Conservation (phyloP, 2,329 filamentous ascomycete genomes). For the Chlorencoelia australis region DNA sequence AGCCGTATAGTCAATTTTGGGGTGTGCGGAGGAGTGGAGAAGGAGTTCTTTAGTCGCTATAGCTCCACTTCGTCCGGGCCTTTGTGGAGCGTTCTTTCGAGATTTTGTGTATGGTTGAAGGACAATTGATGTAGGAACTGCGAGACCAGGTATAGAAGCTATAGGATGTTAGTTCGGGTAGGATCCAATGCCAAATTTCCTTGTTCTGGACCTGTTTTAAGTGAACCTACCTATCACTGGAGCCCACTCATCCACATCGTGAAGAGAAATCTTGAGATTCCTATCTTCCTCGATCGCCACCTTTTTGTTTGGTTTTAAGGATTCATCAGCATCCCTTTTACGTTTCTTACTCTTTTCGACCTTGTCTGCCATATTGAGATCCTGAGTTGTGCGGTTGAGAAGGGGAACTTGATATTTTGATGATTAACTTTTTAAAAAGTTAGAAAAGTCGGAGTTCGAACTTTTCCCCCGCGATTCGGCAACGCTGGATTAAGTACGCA, state of each 20-base stretch:
- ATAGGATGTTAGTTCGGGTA: background rate
- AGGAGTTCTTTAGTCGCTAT: slow-evolving; percentile 38
- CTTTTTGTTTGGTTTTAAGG: slow-evolving; percentile 39
- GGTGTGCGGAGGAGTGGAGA: slow-evolving; percentile 47
- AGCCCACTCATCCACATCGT: slow-evolving; percentile 37
- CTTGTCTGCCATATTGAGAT: slow-evolving; percentile 21
- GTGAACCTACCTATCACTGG: slow-evolving; percentile 41
- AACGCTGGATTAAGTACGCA: no score
- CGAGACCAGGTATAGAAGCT: slow-evolving; percentile 28
- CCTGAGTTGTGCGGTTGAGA: background rate
- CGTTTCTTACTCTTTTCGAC: slow-evolving; percentile 34
- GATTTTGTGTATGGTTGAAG: slow-evolving; percentile 26
- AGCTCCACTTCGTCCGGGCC: slow-evolving; percentile 15
- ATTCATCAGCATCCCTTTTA: slow-evolving; percentile 37
- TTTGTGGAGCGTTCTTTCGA: slow-evolving; percentile 18
- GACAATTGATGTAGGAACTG: slow-evolving; percentile 23
- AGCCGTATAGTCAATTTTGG: slow-evolving; percentile 48
- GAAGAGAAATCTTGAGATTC: slow-evolving; percentile 36
- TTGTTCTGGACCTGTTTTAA: no score
- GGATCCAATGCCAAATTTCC: no score
- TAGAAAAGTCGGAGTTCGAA: no score
- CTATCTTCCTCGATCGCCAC: slow-evolving; percentile 33
- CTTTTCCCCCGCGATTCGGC: no score
- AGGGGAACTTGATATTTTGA: slow-evolving; percentile 6
- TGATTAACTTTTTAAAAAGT: no score